Conservation (phyloP, 2,329 filamentous ascomycete species). For the Ophiostoma tasmaniense region DNA sequence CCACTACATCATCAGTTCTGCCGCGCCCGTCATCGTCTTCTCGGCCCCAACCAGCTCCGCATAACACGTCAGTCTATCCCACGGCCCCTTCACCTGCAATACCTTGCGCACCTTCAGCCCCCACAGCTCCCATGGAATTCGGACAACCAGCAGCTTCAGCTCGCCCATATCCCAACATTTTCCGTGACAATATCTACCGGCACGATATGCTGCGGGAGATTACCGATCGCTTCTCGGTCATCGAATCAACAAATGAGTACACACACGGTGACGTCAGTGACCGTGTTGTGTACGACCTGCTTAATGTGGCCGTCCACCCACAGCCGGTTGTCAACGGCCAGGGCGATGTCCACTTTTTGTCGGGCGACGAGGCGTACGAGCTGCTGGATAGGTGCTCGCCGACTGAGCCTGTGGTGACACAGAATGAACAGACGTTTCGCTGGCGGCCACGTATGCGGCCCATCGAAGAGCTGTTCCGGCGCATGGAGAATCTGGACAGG, state of each 20-base stretch:
- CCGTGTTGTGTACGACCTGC: conserved; percentile 17
- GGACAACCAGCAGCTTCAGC: not conserved
- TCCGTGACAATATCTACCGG: conserved; percentile 18
- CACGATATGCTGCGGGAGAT: conserved; percentile 17
- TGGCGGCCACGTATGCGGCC: conserved; percentile 23
- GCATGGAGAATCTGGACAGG: conserved; percentile 26
- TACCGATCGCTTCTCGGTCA: conserved; percentile 1
- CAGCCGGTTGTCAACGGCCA: not conserved
- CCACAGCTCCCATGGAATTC: not conserved
- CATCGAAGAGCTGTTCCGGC: conserved; percentile 24
- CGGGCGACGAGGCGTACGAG: conserved; percentile 19
- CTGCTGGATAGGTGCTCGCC: conserved; percentile 20
- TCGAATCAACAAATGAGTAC: not conserved
- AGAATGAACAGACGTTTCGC: conserved; percentile 24
- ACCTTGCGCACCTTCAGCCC: not conserved
- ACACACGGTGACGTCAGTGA: conserved; percentile 21
- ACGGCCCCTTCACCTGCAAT: not conserved
- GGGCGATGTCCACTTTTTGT: conserved; percentile 19
- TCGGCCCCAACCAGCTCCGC: not conserved
- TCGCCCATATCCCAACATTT: not conserved
- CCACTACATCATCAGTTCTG: too few species aligned
- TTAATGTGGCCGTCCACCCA: conserved; percentile 14
- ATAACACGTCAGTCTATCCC: not conserved
- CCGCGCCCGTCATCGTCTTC: not conserved
- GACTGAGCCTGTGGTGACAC: conserved; percentile 23